Percentiles rank a stretch among this genome's conserved stretches.
Evolutionary conservation across 768 basidiomycete genomes (phyloP).

Genomic region (Kwoniella botswanensis): DNA sequence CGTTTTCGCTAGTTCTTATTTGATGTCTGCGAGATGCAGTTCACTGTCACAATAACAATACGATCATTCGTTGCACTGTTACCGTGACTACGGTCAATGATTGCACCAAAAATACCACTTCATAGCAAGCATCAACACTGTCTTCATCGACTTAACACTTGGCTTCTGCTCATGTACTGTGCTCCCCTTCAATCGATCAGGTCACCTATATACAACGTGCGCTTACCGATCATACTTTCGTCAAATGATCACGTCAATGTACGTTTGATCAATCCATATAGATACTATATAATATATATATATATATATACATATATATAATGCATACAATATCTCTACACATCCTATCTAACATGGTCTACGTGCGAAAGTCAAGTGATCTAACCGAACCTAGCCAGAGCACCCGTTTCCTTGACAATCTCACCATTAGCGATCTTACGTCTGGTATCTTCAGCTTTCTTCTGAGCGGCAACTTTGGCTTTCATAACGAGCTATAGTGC

Average conservation of each 20-base stretch:
- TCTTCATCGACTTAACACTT: not conserved
- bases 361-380: not conserved
- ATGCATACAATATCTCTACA: constrained; percentile 2
- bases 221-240: no score
- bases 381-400: constrained; percentile 44
- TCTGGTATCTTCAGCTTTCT: constrained; percentile 36
- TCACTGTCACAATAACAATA: constrained; percentile 15
- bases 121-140: not conserved
- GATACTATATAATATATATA: no score
- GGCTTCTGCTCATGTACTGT: not conserved
- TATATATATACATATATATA: not conserved
- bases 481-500: constrained; percentile 40
- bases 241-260: no score
- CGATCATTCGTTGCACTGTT: not conserved
- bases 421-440: constrained; percentile 37
- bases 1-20: constrained; percentile 42
- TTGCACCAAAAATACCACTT: not conserved
- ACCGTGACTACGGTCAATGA: no score
- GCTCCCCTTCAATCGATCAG: not conserved
- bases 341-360: not conserved
- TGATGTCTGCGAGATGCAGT: constrained; percentile 33
- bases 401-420: constrained; percentile 46
- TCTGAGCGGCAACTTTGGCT: constrained; percentile 47
- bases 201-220: no score
- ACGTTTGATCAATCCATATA: no score